Base-by-base conservation (phyloP, 805 yeast genomes). In the Blastobotrys terrestris region DNA sequence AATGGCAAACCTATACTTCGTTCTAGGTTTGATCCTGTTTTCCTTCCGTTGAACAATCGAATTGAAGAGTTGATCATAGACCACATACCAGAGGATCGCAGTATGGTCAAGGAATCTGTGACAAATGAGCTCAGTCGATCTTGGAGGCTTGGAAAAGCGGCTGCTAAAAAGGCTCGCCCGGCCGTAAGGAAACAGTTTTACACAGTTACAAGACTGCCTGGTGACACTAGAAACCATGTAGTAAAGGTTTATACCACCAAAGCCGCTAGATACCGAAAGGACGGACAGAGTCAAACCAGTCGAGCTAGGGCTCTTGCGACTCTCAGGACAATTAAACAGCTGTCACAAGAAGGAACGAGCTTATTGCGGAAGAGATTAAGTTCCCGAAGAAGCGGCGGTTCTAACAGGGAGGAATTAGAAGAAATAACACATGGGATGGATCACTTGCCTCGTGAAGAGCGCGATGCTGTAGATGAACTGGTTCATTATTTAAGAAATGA, bases 1-100 rank as follows among this genome's bases (percentile, higher is more conserved):
- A 71, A 80, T 31, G 88, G 88, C 20, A 80, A 79, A 61, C 85
- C 87, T 42, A 63, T 83, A 49, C 58, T 85, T 40, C 74, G 88
- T 58, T 73, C 84, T n/a, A 75, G 78, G 20, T 61, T 83, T 19
- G 89, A 84, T 65, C 84, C 87, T 2, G 39, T 83, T 11, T 70
- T 85, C 46, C 73, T 72, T 39, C 91, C 94, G 26, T 45, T 84
- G 45, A 88, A 85, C 68, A 68, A 74, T 39, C 69, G 73, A 35
- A 65, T 85, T 49, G 82, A 77, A 55, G 64, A 71, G 1, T 59
- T 72, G 20, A 73, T 80, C 26, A 65, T 70, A 41, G 67, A 66
- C 39, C 71, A 74, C 57, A 71, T 79, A 39, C 85, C 86, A 16
- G 69, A 68, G n/a, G 57, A 58, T 8, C 59, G 51, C 13, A 56